These are phyloP conservation scores for Castanopsis chinensis DNA, from an alignment of 306 rosid genomes.

Conservation along the genomic window DNA sequence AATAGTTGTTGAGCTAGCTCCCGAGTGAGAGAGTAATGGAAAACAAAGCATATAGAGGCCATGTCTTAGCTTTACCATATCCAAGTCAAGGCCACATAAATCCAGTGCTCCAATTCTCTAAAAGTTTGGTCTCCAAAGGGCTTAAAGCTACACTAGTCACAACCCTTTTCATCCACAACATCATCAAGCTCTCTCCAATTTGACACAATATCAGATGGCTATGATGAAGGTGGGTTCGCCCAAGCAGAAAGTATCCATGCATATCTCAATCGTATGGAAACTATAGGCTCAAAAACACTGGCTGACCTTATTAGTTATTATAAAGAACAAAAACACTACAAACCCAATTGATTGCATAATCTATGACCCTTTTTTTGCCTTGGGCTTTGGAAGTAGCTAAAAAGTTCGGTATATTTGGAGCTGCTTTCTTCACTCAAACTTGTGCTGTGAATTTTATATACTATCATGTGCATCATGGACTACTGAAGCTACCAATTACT, in stretches of 20 bases:
- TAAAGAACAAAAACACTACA: conserved; percentile 21
- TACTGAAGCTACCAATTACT: conserved; percentile 30
- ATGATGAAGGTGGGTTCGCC: conserved; percentile 53
- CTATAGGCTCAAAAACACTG: conserved; percentile 38
- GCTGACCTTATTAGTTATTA: conserved; percentile 45
- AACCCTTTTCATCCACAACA: conserved; percentile 47
- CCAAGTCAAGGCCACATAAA: conserved; percentile 63
- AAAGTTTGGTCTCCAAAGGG: conserved; percentile 34
- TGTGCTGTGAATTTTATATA: conserved; percentile 45
- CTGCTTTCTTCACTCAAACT: conserved; percentile 56
- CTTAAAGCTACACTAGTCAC: conserved; percentile 38
- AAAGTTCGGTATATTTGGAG: conserved; percentile 38
- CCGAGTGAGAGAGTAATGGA: too few species aligned
- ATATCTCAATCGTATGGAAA: conserved; percentile 36
- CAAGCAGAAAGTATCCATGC: conserved; percentile 26
- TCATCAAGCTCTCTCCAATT: conserved; percentile 27
- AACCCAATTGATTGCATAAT: conserved; percentile 44
- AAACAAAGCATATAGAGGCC: background rate
- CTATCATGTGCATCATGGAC: conserved; percentile 39
- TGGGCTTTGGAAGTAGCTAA: conserved; percentile 63
- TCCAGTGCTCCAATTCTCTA: conserved; percentile 52
- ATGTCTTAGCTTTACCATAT: conserved; percentile 44
- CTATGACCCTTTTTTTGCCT: conserved; percentile 43
- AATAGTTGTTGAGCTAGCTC: too few species aligned
- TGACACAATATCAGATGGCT: conserved; percentile 69